Conservation (phyloP, 2,329 filamentous ascomycete genomes). For the Aspergillus tamarii region DNA sequence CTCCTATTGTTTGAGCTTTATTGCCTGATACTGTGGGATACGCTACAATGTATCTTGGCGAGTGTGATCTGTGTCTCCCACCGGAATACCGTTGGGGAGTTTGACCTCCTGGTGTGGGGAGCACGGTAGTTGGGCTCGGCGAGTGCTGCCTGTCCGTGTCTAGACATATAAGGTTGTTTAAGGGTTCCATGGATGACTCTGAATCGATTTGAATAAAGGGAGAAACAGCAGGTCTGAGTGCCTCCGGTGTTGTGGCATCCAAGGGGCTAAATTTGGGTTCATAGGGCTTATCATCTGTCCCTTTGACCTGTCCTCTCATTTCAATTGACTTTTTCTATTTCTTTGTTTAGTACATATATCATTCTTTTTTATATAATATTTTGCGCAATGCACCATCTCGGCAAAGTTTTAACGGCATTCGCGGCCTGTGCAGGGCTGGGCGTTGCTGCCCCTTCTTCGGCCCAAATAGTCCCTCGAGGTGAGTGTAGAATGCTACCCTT, state of each 20-base stretch:
- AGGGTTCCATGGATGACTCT: background rate
- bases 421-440: background rate
- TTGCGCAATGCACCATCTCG: background rate
- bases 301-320: background rate
- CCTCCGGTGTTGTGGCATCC: background rate
- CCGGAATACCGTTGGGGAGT: background rate
- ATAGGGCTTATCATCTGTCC: background rate
- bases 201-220: background rate
- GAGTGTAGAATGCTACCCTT: background rate
- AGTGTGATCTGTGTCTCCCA: background rate
- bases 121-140: background rate
- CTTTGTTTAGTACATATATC: background rate
- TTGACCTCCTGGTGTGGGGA: background rate
- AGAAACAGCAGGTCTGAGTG: background rate
- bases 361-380: background rate
- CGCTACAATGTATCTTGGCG: background rate
- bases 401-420: background rate
- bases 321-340: background rate
- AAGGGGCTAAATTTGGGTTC: background rate
- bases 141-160: background rate
- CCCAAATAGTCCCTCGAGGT: background rate
- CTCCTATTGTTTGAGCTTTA: background rate
- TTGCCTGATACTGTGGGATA: background rate
- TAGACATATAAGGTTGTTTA: background rate
- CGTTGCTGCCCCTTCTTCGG: background rate